phyloP scores from a whole-genome alignment of 352 stramenopile genomes.

The Paralagenidium karlingii region DNA sequence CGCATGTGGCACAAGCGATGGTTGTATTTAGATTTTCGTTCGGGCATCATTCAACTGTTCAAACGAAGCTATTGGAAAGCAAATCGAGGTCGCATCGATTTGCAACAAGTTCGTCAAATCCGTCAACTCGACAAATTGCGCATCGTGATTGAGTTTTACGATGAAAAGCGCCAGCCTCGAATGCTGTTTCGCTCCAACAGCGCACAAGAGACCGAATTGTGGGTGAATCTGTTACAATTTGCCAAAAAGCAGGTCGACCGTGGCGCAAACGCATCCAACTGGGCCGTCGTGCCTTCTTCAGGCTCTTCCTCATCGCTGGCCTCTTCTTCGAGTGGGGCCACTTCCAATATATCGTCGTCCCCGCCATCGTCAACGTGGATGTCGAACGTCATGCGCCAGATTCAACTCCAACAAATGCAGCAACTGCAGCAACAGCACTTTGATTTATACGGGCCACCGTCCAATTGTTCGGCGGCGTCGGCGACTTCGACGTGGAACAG shows the following conservation, averaged over 20 bases:
- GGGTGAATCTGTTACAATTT: constrained; percentile 63
- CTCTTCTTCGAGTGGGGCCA: too few relatives aligned
- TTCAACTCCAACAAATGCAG: too few relatives aligned
- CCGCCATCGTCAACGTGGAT: too few relatives aligned
- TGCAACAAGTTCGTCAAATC: not conserved
- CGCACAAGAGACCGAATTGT: constrained; percentile 43
- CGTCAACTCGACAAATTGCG: not conserved
- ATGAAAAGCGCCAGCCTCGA: constrained; percentile 16
- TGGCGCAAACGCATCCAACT: too few relatives aligned
- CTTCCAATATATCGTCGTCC: too few relatives aligned
- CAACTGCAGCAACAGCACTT: too few relatives aligned
- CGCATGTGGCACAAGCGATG: constrained; percentile 72
- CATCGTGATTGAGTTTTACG: constrained; percentile 48
- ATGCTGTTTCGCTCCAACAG: constrained; percentile 52
- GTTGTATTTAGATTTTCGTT: constrained; percentile 71
- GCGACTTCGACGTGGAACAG: too few relatives aligned
- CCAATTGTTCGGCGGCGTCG: too few relatives aligned
- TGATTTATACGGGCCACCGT: too few relatives aligned
- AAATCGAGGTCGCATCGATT: constrained; percentile 15
- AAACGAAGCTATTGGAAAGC: constrained; percentile 80
- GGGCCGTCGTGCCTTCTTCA: too few relatives aligned
- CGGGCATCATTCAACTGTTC: constrained; percentile 61
- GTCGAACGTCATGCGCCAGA: too few relatives aligned
- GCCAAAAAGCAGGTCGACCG: constrained; percentile 37
- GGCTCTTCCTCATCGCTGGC: too few relatives aligned